Base-by-base conservation (phyloP, 2,329 filamentous ascomycete species). In the Penicillium sp. region DNA sequence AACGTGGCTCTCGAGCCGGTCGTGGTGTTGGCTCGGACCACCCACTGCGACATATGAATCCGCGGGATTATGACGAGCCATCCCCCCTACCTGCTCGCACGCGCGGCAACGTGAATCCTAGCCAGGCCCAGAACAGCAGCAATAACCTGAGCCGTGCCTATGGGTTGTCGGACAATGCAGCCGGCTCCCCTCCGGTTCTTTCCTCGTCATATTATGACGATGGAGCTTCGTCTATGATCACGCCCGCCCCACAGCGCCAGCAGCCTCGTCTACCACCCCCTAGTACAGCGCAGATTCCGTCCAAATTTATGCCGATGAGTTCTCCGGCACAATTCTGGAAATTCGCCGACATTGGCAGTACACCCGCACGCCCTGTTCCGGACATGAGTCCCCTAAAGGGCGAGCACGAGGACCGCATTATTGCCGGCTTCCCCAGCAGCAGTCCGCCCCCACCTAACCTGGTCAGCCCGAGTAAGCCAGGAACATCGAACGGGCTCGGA, bases 301-400 rank as follows among this genome's bases (percentile, higher is more conserved):
- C 77, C 18, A 79, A 79, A 58, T 80, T 79, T 62, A 80, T 81
- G 77, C 76, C 77, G 4, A 76, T 79, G 69, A 80, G 77, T 55
- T 79, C 76, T 4, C 78, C 78, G 1, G 78, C 78, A 4, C 76
- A 79, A 39, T 81, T 80, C 62, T 81, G 78, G 78, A 79, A 79
- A 51, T 76, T 77, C 37, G 75, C 74, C 18, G 74, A 76, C 54
- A 77, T 79, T 50, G 75, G 75, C 11, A 77, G 75, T 58, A 79
- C 76, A 1, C 76, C 76, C n/a, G 75, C 73, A 4, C 66, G 71
- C 11, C 70, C 71, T 1, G 67, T 72, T 14, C 73, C 74, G 5
- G 77, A 80, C 48, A 75, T 78, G 66, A 79, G 77, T 52, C 78
- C 78, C 4, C 58, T 79, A 39, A 80, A 79, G 61, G 71, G 73